Percentiles rank a stretch among this genome's conserved stretches.
These are phyloP conservation scores for Zymoseptoria tritici DNA, from an alignment of 2,329 filamentous ascomycete genomes.

Conservation along the genomic window DNA sequence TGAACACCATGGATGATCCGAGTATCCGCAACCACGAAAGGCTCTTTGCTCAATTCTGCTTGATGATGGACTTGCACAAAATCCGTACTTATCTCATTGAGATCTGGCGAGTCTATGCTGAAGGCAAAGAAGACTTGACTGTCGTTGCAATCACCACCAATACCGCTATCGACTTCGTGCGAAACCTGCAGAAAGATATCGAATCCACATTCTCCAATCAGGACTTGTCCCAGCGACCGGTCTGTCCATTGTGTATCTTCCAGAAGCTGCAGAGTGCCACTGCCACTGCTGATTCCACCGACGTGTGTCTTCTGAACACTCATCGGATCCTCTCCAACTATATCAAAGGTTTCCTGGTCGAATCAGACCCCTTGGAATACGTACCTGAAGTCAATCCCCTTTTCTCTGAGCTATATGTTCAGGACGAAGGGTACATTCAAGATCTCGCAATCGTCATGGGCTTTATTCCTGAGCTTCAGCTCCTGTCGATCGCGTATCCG, in stretches of 20 bases:
- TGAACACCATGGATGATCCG: too few relatives aligned
- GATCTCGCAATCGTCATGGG: slow-evolving; percentile 1
- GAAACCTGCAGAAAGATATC: slow-evolving; percentile 1
- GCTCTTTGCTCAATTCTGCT: not conserved
- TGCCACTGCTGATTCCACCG: not conserved
- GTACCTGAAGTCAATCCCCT: too few relatives aligned
- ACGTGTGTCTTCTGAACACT: too few relatives aligned
- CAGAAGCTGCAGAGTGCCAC: not conserved
- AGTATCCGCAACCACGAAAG: not conserved
- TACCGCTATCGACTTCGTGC: slow-evolving; percentile 4
- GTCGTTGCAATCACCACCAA: slow-evolving; percentile 1
- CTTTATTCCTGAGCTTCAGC: not conserved
- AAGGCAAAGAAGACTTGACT: not conserved
- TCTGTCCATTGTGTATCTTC: not conserved
- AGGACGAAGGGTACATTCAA: too few relatives aligned
- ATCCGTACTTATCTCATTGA: not conserved
- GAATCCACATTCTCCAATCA: not conserved
- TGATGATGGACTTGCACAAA: too few relatives aligned
- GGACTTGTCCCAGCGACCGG: not conserved
- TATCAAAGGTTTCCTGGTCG: too few relatives aligned
- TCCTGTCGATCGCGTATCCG: not conserved
- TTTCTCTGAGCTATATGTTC: too few relatives aligned
- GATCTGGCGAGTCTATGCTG: slow-evolving; percentile 1
- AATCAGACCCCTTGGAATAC: too few relatives aligned
- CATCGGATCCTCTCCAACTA: too few relatives aligned